Conservation (phyloP, 1,284 basidiomycete genomes). For the Irpex sp. region DNA sequence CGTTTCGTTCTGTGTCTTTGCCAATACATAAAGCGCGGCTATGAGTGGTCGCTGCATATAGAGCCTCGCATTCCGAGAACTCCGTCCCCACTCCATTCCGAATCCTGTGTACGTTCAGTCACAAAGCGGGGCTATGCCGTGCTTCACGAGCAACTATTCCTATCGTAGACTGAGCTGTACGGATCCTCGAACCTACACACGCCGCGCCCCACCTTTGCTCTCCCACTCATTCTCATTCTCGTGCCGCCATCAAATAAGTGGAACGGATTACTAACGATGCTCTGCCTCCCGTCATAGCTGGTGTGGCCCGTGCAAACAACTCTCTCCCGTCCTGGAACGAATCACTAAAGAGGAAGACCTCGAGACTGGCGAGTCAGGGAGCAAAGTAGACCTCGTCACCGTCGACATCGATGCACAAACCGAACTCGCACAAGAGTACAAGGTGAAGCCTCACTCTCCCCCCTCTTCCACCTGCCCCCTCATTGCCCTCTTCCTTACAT, state of each 20-base stretch:
- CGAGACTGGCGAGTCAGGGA: constrained; percentile 47
- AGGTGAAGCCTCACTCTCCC: constrained; percentile 30
- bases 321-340: constrained; percentile 62
- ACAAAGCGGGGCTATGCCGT: not conserved
- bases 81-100: not conserved
- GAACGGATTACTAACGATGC: not conserved
- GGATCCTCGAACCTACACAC: too few relatives aligned
- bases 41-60: too few relatives aligned
- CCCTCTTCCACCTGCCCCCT: too few relatives aligned
- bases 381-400: constrained; percentile 64
- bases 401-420: constrained; percentile 57
- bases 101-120: not conserved
- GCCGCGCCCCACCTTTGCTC: too few relatives aligned
- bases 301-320: constrained; percentile 69
- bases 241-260: too few relatives aligned
- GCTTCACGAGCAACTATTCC: not conserved
- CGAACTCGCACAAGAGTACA: constrained; percentile 45
- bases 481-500: not conserved
- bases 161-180: too few relatives aligned
- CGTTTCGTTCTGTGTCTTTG: too few relatives aligned
- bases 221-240: too few relatives aligned
- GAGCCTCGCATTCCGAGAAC: not conserved
- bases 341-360: constrained; percentile 40
- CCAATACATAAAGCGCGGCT: too few relatives aligned
- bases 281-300: constrained; percentile 41